Conservation (phyloP, 1,284 basidiomycete species). For the Pseudozyma hubeiensis region DNA sequence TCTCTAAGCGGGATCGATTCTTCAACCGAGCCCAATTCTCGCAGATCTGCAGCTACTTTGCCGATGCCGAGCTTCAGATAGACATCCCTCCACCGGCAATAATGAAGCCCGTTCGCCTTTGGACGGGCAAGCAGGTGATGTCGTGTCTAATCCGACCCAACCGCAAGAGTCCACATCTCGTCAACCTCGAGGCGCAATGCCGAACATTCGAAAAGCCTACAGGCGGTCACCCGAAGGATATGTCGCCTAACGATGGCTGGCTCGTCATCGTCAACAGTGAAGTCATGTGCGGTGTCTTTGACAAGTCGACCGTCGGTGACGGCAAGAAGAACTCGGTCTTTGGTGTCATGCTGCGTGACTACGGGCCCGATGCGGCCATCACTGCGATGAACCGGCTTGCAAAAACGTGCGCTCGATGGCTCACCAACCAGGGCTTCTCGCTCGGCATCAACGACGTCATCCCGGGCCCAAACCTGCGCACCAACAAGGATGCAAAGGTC, state of each 20-base stretch:
- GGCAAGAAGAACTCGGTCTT: constrained; percentile 99
- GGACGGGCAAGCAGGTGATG: constrained; percentile 99
- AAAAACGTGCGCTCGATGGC: constrained; percentile 93
- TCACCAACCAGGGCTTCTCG: constrained; percentile 97
- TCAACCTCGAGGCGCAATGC: constrained; percentile 97
- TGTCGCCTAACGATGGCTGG: constrained; percentile 98
- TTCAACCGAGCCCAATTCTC: constrained; percentile 94
- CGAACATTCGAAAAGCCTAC: constrained; percentile 89
- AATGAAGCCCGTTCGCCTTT: constrained; percentile 89
- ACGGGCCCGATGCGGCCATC: constrained; percentile 93
- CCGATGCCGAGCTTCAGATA: constrained; percentile 89
- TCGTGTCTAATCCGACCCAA: constrained; percentile 96
- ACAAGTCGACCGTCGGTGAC: constrained; percentile 97
- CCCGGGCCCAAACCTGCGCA: constrained; percentile 84
- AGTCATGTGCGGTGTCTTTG: constrained; percentile 99
- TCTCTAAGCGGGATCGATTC: constrained; percentile 92
- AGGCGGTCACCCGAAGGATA: constrained; percentile 75
- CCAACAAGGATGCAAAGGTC: constrained; percentile 87
- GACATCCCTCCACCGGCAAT: constrained; percentile 96
- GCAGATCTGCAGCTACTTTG: constrained; percentile 94
- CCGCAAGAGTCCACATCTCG: constrained; percentile 77
- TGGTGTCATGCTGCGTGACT: constrained; percentile 96
- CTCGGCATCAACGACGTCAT: constrained; percentile 99
- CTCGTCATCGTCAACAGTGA: constrained; percentile 97
- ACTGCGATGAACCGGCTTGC: constrained; percentile 95